Percentiles rank a stretch among this genome's conserved stretches.
Conservation (phyloP, 306 rosid genomes). For the Cotoneaster glaucophyllus region DNA sequence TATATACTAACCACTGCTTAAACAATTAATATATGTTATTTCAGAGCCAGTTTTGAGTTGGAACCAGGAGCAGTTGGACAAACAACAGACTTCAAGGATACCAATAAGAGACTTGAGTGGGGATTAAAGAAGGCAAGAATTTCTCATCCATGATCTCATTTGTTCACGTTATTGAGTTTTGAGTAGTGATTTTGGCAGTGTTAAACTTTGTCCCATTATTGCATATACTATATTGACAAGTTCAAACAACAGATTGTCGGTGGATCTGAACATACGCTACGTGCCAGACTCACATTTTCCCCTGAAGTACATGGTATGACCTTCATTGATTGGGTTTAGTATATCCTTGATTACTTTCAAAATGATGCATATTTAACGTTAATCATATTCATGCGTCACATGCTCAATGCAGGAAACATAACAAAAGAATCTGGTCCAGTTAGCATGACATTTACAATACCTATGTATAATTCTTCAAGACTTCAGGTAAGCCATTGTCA, state of each 20-base stretch:
- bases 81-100: slow-evolving; percentile 68
- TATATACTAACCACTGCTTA: slow-evolving; percentile 8
- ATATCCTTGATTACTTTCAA: slow-evolving; percentile 6
- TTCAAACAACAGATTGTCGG: slow-evolving; percentile 55
- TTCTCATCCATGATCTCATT: slow-evolving; percentile 19
- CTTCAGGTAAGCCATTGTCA: slow-evolving; percentile 52
- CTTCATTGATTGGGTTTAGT: slow-evolving; percentile 2
- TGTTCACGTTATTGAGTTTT: not conserved
- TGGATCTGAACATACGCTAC: slow-evolving; percentile 74
- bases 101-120: slow-evolving; percentile 79
- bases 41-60: slow-evolving; percentile 78
- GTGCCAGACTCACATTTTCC: slow-evolving; percentile 74
- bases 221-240: slow-evolving; percentile 22
- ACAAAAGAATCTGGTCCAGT: slow-evolving; percentile 83
- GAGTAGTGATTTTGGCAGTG: not conserved
- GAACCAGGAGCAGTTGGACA: slow-evolving; percentile 75
- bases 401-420: slow-evolving; percentile 48
- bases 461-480: slow-evolving; percentile 69
- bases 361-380: not conserved
- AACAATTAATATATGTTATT: slow-evolving; percentile 23
- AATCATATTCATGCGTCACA: slow-evolving; percentile 10
- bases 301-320: slow-evolving; percentile 56
- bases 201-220: not conserved
- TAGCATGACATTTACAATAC: slow-evolving; percentile 86
- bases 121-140: slow-evolving; percentile 55